Conservation (phyloP, 345 rosid genomes). For the Mercurialis annua region DNA sequence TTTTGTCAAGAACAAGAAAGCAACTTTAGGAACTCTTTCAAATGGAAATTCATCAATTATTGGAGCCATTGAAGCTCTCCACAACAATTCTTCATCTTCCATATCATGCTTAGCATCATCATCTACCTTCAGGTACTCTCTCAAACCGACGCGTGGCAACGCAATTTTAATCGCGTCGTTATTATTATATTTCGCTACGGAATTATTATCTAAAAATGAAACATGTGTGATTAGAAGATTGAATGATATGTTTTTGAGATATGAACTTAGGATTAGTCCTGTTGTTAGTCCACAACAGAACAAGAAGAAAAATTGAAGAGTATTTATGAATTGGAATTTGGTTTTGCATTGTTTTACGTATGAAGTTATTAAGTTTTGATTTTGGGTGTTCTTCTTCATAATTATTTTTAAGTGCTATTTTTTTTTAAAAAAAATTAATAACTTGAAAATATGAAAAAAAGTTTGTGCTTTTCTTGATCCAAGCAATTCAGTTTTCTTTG, state of each 20-base stretch:
- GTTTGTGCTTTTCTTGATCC: constrained; percentile 7
- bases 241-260: constrained; percentile 16
- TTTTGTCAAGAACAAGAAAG: constrained; percentile 68
- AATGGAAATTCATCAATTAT: constrained; percentile 38
- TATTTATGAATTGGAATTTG: constrained; percentile 12
- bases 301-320: constrained; percentile 21
- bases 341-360: constrained; percentile 4
- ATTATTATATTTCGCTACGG: no score
- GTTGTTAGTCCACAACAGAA: constrained; percentile 22
- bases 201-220: constrained; percentile 8
- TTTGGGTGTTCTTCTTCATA: constrained; percentile 15
- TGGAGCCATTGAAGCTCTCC: constrained; percentile 46
- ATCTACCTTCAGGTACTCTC: constrained; percentile 34
- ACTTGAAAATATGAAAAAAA: not conserved
- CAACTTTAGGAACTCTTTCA: constrained; percentile 46
- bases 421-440: not conserved
- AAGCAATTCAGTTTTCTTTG: constrained; percentile 10
- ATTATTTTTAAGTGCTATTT: not conserved
- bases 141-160: constrained; percentile 25
- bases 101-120: constrained; percentile 42
- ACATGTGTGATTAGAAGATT: constrained; percentile 1
- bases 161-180: no score
- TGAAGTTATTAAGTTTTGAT: not conserved
- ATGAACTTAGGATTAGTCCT: constrained; percentile 23
- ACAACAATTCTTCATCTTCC: constrained; percentile 57